Conservation (phyloP, 345 rosid genomes). For the Pistacia atlantica region DNA sequence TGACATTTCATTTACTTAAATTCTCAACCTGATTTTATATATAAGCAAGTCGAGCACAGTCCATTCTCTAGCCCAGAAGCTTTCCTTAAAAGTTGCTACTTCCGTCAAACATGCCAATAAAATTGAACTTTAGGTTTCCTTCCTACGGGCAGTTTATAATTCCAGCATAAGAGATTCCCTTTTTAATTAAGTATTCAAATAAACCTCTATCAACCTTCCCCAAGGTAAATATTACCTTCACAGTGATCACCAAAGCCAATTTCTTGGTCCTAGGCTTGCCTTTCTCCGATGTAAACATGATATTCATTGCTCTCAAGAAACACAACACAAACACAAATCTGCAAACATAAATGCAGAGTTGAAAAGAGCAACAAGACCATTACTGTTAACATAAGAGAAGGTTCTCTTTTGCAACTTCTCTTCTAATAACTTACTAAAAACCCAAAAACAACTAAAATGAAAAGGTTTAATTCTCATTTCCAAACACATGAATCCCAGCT, state of each 20-base stretch:
- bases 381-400: background rate
- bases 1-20: background rate
- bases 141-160: too few species aligned
- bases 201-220: background rate
- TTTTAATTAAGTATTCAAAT: background rate
- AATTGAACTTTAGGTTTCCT: too few species aligned
- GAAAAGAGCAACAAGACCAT: background rate
- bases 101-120: too few species aligned
- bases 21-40: too few species aligned
- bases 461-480: background rate
- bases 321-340: background rate
- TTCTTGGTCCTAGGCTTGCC: background rate
- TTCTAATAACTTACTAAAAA: background rate
- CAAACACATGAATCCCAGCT: background rate
- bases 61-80: too few species aligned
- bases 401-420: background rate
- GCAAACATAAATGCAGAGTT: too few species aligned
- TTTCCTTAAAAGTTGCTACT: too few species aligned
- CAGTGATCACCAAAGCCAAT: background rate
- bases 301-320: background rate
- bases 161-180: background rate
- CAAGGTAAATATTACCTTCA: background rate
- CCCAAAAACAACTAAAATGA: background rate
- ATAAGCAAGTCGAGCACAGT: too few species aligned
- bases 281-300: background rate